A percentile compares a stretch with the other conserved stretches of the same genome.
These are phyloP conservation scores for Pterocarpus macrocarpus DNA, from an alignment of 306 rosid species.

Conservation along the genomic window DNA sequence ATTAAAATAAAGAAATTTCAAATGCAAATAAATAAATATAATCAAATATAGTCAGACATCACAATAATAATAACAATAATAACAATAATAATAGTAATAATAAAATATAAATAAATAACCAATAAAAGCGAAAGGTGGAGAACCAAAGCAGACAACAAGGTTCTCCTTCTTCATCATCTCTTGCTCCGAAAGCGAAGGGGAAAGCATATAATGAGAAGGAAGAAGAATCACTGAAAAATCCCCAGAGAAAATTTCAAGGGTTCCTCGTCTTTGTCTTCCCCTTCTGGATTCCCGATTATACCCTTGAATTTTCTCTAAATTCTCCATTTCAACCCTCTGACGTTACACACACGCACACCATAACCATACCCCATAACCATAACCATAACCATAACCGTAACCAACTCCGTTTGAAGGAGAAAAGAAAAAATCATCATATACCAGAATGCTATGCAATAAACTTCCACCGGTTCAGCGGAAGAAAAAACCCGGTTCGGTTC, in stretches of 20 bases:
- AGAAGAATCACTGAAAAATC: neutral
- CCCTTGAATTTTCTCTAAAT: conserved; percentile 42
- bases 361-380: neutral
- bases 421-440: neutral
- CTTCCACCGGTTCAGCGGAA: conserved; percentile 58
- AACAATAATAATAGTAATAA: neutral
- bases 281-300: conserved; percentile 25
- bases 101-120: neutral
- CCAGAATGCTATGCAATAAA: conserved; percentile 66
- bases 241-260: conserved; percentile 43
- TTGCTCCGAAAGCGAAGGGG: conserved; percentile 41
- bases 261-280: neutral
- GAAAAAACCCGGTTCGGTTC: conserved; percentile 77
- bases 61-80: no score
- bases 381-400: neutral
- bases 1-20: no score
- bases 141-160: conserved; percentile 22
- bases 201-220: neutral
- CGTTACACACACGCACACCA: neutral
- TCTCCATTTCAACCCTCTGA: conserved; percentile 12
- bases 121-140: neutral
- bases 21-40: no score
- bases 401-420: neutral
- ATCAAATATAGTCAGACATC: no score
- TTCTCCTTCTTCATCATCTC: conserved; percentile 35